Conservation (phyloP, 768 basidiomycete genomes). For the Gyrodon lividus region DNA sequence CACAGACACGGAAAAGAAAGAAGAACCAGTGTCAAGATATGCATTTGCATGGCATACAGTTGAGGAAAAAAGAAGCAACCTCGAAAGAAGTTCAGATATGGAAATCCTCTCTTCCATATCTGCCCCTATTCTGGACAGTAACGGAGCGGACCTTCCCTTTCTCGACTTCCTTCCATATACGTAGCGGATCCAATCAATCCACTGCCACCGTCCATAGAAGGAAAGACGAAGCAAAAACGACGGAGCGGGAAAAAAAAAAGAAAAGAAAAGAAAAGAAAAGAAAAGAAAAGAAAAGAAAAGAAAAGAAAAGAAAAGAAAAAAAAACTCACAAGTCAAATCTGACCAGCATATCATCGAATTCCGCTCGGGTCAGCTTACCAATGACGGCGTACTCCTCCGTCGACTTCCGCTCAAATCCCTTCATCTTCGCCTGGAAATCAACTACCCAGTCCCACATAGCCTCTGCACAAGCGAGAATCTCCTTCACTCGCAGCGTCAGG, state of each 20-base stretch:
- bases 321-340: conserved; percentile 61
- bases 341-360: conserved; percentile 58
- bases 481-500: conserved; percentile 57
- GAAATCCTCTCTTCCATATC: no score
- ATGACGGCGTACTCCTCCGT: conserved; percentile 31
- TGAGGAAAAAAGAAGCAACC: not conserved
- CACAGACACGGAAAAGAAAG: not conserved
- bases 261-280: no score
- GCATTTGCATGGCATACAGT: no score
- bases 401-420: not conserved
- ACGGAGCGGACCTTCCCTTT: not conserved
- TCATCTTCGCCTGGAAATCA: conserved; percentile 41
- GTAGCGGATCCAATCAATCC: no score
- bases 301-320: not conserved
- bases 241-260: no score
- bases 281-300: not conserved
- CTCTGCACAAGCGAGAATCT: conserved; percentile 70
- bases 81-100: not conserved
- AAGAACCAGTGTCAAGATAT: no score
- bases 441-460: conserved; percentile 79
- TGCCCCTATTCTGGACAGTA: not conserved
- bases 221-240: no score
- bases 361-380: conserved; percentile 51
- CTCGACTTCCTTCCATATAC: no score
- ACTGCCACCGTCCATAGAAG: no score